Percentiles rank a stretch among this genome's conserved stretches.
phyloP scores from a whole-genome alignment of 352 stramenopile genomes.

The Pythium phragmitis region DNA sequence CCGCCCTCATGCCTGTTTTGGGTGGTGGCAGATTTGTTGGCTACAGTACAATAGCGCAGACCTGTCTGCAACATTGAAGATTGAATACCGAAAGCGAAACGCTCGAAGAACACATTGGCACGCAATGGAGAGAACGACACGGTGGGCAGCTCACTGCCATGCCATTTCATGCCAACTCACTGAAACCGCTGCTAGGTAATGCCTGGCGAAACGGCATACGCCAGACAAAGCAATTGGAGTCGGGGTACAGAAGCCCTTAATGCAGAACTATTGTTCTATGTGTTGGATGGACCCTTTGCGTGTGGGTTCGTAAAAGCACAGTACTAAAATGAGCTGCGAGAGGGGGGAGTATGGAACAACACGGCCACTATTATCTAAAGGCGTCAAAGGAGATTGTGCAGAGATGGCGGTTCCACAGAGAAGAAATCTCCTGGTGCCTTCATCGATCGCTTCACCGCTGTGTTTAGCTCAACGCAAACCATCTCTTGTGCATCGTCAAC shows the following conservation, averaged over 20 bases:
- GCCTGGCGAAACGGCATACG: slow-evolving; percentile 9
- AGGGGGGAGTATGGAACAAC: too few relatives aligned
- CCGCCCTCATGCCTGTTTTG: not conserved
- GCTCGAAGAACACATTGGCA: slow-evolving; percentile 8
- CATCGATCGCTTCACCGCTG: not conserved
- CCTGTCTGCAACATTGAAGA: slow-evolving; percentile 6
- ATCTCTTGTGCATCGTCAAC: too few relatives aligned
- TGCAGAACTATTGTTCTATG: not conserved
- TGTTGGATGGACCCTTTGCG: not conserved
- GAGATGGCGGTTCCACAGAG: slow-evolving; percentile 17
- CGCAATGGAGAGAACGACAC: not conserved
- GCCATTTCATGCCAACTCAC: not conserved
- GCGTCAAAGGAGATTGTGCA: slow-evolving; percentile 14
- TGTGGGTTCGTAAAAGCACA: slow-evolving; percentile 8
- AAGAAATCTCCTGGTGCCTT: not conserved
- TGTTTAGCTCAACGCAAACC: too few relatives aligned
- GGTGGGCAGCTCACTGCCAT: not conserved
- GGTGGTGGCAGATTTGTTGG: not conserved
- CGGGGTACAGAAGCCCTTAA: not conserved
- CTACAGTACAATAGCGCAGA: not conserved
- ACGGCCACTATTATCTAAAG: not conserved
- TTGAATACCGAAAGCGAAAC: slow-evolving; percentile 8
- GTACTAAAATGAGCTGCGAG: not conserved
- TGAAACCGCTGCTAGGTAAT: not conserved
- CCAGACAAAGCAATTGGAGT: not conserved